A percentile compares a stretch with the other conserved stretches of the same genome.
phyloP scores from a whole-genome alignment of 169 alveolate genomes.

The Perkinsus chesapeaki region DNA sequence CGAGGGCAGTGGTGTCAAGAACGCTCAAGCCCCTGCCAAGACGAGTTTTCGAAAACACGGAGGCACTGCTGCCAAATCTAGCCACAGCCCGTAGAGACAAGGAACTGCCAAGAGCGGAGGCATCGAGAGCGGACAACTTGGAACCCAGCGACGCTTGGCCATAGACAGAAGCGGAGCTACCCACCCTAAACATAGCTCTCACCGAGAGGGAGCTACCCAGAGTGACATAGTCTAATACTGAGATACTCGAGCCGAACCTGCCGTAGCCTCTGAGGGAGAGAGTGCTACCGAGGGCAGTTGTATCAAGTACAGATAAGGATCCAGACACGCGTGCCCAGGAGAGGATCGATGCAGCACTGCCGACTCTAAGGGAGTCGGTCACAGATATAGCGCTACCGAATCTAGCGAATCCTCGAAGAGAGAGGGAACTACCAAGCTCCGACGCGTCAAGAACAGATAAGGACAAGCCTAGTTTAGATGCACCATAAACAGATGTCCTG shows the following conservation, averaged over 20 bases:
- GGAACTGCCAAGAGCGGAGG: not conserved
- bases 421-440: not conserved
- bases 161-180: not conserved
- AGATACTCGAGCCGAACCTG: not conserved
- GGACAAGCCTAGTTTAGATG: not conserved
- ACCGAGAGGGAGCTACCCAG: not conserved
- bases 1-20: not conserved
- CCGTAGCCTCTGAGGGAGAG: not conserved
- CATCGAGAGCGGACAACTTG: not conserved
- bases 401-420: not conserved
- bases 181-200: not conserved
- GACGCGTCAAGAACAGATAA: not conserved
- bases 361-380: not conserved
- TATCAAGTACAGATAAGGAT: not conserved
- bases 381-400: not conserved
- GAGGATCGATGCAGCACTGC: not conserved
- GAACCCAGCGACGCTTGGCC: not conserved
- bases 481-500: not conserved
- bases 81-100: not conserved
- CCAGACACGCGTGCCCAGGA: not conserved
- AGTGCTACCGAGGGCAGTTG: not conserved
- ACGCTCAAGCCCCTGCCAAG: not conserved
- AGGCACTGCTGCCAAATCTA: not conserved
- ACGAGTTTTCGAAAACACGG: not conserved
- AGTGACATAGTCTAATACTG: not conserved